Base-by-base conservation (phyloP, 306 rosid species). In the Sphenostylis stenocarpa region DNA sequence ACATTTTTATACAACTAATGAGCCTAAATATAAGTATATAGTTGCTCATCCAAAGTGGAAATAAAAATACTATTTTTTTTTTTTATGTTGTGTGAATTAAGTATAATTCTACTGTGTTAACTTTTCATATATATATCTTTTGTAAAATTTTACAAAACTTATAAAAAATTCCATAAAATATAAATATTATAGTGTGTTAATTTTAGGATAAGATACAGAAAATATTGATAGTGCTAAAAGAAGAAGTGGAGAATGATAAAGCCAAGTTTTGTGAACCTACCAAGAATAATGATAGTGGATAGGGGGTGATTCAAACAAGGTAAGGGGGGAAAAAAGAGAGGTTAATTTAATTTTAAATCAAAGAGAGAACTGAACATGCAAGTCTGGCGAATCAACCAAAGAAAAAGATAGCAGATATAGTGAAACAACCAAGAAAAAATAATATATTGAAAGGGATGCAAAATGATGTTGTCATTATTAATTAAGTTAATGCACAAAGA, bases 351-450 rank as follows among this genome's bases (percentile, higher is more conserved):
- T 14, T 24, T 26, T 44, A 21, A 29, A 33, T 56, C 49, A 2
- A 15, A 16, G 67, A 66, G 6, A 66, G 3, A 52, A 41, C 33
- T 56, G 19, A 16, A 64, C n/a, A 17, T 12, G 28, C 21, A 55
- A 44, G 16, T 2, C 14, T 8, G 19, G 39, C 1, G 24, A 72
- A 21, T 29, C 67, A 56, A 23, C 8, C 41, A 55, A 56, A 62
- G 48, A 26, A 6, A 71, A 80, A 49, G 72, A 28, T 17, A 21
- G 15, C 16, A 78, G 43, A 24, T 61, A 79, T 5, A 38, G 43
- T 11, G 82, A 81, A 83, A n/a, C 68, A 11, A 61, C 34, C 7
- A 79, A 73, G 70, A 62, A 5, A 31, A 20, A 26, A 26, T 26
- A 26, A 16, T 56, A 76, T 56, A 24, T 33, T 7, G 38, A 16